A percentile compares a stretch with the other conserved stretches of the same genome.
Evolutionary conservation across 768 basidiomycete genomes (phyloP).

Genomic region (Rhizopogon vinicolor): DNA sequence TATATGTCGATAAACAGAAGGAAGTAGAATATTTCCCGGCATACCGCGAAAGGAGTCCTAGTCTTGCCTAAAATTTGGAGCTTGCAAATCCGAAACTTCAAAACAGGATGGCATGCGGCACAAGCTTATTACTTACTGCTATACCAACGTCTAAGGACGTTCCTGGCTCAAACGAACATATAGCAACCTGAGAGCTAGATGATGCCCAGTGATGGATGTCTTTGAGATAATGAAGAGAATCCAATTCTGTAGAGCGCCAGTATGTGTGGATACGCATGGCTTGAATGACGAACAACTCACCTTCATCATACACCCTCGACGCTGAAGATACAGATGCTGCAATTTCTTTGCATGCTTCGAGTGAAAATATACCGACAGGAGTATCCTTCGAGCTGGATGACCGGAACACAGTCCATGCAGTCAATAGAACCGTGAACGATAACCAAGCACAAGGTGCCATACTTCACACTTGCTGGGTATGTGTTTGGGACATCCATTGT

Average conservation of each 20-base stretch:
- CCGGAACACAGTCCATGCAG: neutral
- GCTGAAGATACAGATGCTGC: neutral
- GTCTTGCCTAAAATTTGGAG: conserved; percentile 34
- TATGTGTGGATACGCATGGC: neutral
- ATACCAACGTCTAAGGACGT: neutral
- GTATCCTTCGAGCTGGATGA: neutral
- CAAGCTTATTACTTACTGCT: neutral
- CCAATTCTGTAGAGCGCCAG: neutral
- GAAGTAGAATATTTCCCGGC: neutral
- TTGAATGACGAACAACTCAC: neutral
- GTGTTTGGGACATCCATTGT: neutral
- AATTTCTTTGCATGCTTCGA: neutral
- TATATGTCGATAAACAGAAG: conserved; percentile 18
- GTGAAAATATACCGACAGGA: neutral
- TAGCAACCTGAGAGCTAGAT: neutral
- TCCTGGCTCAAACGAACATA: neutral
- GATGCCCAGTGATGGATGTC: neutral
- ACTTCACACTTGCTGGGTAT: neutral
- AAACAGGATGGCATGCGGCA: neutral
- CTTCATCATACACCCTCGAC: neutral
- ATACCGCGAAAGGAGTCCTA: conserved; percentile 25
- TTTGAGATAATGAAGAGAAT: neutral
- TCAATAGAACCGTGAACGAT: neutral
- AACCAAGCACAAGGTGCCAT: neutral
- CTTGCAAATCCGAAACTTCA: conserved; percentile 1